These are phyloP conservation scores for Meyerozyma guilliermondii DNA, from an alignment of 1,139 yeast genomes.

Conservation along the genomic window DNA sequence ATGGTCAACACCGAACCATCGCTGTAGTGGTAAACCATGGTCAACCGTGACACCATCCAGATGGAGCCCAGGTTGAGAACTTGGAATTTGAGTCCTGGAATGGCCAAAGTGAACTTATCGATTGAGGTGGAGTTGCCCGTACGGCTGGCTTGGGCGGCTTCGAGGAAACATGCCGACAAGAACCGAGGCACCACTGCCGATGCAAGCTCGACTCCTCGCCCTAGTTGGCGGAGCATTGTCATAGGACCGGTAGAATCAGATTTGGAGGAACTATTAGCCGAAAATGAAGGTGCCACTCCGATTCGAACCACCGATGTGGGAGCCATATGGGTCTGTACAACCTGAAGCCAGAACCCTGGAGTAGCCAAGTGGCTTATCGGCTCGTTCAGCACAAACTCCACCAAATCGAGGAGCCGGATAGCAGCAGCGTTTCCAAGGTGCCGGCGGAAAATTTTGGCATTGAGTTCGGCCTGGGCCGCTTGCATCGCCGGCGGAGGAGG, in stretches of 20 bases:
- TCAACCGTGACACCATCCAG: constrained; percentile 54
- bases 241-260: background rate
- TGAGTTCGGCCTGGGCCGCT: constrained; percentile 23
- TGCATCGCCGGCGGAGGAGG: constrained; percentile 1
- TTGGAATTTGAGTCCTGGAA: constrained; percentile 64
- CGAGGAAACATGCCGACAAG: background rate
- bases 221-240: background rate
- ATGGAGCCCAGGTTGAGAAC: constrained; percentile 64
- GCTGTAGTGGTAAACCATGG: constrained; percentile 48
- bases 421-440: constrained; percentile 45
- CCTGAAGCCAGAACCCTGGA: constrained; percentile 1
- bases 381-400: constrained; percentile 15
- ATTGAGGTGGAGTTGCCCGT: constrained; percentile 18
- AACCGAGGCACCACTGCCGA: background rate
- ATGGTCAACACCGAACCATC: constrained; percentile 71
- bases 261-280: background rate
- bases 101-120: constrained; percentile 48
- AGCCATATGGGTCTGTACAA: constrained; percentile 1
- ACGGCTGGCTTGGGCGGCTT: background rate
- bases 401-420: constrained; percentile 32
- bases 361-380: background rate
- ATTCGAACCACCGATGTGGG: background rate
- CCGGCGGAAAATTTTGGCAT: constrained; percentile 33
- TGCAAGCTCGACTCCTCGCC: background rate
- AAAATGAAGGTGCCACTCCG: background rate